Conservation (phyloP, 176 grass and related monocot genomes). For the sorghum (Sorghum bicolor) region Sorghum_bicolor_NCBIv3 NC_012870.2:73782001-73782500, state of each 20-base stretch:
- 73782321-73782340: neutral
- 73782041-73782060: conserved; percentile 24
- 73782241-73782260: neutral
- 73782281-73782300: neutral
- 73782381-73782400: neutral
- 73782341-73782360: neutral
- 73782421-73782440: no score
- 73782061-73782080: conserved; percentile 36
- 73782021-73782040: conserved; percentile 43
- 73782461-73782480: no score
- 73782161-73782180: neutral
- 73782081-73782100: conserved; percentile 44
- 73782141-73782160: conserved; percentile 25
- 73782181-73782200: neutral
- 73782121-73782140: conserved; percentile 33
- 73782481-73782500: no score
- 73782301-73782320: neutral
- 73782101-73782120: conserved; percentile 45
- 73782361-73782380: neutral
- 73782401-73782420: neutral
- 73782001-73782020: conserved; percentile 62
- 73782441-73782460: no score
- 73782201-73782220: neutral
- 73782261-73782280: neutral
- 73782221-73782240: neutral